Evolutionary conservation across 192 early-diverging fungal genomes (phyloP).

Genomic region (Obelidium mucronatum): DNA sequence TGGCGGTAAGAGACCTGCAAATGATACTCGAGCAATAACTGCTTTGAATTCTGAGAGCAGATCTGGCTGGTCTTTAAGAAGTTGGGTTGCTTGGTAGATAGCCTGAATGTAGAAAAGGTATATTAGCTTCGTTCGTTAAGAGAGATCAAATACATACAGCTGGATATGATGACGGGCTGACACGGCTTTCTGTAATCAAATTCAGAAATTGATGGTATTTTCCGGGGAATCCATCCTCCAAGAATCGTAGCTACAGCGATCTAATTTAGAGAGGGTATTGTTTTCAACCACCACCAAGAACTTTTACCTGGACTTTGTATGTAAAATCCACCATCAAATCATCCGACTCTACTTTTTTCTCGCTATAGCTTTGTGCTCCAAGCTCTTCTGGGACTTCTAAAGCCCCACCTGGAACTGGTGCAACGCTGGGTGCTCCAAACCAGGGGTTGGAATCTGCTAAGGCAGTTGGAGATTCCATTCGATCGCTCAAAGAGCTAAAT

Average conservation of each 20-base stretch:
- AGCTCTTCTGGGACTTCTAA: too few species aligned
- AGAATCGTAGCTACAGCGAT: neutral
- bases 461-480: too few species aligned
- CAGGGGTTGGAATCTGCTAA: too few species aligned
- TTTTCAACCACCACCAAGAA: neutral
- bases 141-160: too few species aligned
- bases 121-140: too few species aligned
- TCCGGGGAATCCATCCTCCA: neutral
- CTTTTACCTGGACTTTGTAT: constrained; percentile 6
- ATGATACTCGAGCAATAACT: constrained; percentile 14
- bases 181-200: neutral
- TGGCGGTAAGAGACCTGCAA: constrained; percentile 10
- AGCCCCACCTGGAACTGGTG: too few species aligned
- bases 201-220: constrained; percentile 8
- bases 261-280: neutral
- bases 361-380: too few species aligned
- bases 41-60: constrained; percentile 19
- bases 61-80: neutral
- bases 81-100: constrained; percentile 28
- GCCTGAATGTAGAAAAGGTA: neutral
- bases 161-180: constrained; percentile 20
- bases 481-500: too few species aligned
- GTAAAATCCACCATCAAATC: constrained; percentile 13
- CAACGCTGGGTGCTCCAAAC: too few species aligned
- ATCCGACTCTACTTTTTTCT: too few species aligned